These are phyloP conservation scores for Ascochyta pisi DNA, from an alignment of 2,329 filamentous ascomycete genomes.

Conservation along the genomic window DNA sequence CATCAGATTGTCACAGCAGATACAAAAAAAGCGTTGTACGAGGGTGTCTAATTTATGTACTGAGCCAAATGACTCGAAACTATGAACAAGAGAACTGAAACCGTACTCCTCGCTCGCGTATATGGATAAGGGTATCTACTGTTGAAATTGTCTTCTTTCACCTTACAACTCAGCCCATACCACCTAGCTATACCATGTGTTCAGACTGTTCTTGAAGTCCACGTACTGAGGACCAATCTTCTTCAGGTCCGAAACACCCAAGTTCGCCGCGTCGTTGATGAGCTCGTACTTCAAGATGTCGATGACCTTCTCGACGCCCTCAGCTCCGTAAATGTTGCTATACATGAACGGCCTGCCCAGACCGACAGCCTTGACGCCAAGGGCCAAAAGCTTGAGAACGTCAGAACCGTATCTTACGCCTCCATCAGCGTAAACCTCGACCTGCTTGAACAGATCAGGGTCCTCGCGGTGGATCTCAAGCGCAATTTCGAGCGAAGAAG, in stretches of 20 bases:
- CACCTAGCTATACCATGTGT: conserved; percentile 24
- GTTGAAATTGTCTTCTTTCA: not conserved
- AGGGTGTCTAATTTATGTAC: not conserved
- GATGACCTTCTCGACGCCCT: conserved; percentile 65
- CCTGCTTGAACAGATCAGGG: conserved; percentile 49
- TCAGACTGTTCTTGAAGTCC: conserved; percentile 26
- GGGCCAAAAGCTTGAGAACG: conserved; percentile 47
- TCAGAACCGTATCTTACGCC: conserved; percentile 51
- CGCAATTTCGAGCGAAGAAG: conserved; percentile 75
- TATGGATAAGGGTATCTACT: not conserved
- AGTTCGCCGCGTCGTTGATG: conserved; percentile 42
- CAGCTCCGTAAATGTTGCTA: conserved; percentile 63
- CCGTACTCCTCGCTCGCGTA: not conserved
- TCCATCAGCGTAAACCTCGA: conserved; percentile 52
- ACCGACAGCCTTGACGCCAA: conserved; percentile 52
- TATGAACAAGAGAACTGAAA: conserved; percentile 1
- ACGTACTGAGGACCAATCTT: conserved; percentile 36
- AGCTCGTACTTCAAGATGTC: conserved; percentile 61
- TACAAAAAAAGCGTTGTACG: not conserved
- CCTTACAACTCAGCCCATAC: not conserved
- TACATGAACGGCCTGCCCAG: conserved; percentile 61
- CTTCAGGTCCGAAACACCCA: conserved; percentile 41
- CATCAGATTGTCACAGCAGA: not conserved
- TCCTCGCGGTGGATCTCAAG: conserved; percentile 72
- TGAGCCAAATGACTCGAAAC: not conserved